These are phyloP conservation scores for Carpinus viminea DNA, from an alignment of 306 rosid genomes.

Conservation along the genomic window DNA sequence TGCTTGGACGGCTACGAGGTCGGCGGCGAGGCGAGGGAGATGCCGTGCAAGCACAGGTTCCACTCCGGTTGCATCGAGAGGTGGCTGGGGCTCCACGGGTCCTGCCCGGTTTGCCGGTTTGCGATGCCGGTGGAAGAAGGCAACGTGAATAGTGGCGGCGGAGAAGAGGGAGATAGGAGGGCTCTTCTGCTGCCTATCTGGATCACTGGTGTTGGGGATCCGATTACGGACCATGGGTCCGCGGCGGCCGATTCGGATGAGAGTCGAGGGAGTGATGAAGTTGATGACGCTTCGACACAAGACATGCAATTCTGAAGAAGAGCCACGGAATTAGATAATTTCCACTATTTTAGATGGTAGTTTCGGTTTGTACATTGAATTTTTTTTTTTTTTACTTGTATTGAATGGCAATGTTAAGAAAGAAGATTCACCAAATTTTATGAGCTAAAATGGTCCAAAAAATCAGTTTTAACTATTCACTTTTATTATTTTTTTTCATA, in stretches of 20 bases:
- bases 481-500: too few relatives aligned
- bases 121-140: slow-evolving; percentile 28
- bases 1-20: slow-evolving; percentile 31
- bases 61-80: slow-evolving; percentile 34
- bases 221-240: neutral
- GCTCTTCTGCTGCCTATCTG: slow-evolving; percentile 24
- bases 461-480: too few relatives aligned
- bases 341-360: too few relatives aligned
- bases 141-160: neutral
- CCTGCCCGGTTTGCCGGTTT: slow-evolving; percentile 46
- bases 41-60: slow-evolving; percentile 42
- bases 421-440: too few relatives aligned
- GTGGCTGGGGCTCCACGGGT: slow-evolving; percentile 32
- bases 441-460: too few relatives aligned
- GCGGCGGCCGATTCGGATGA: neutral
- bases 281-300: too few relatives aligned
- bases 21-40: slow-evolving; percentile 33
- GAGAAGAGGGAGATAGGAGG: neutral
- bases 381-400: too few relatives aligned
- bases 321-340: too few relatives aligned
- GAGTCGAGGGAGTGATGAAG: too few relatives aligned
- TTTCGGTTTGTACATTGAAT: too few relatives aligned
- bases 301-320: too few relatives aligned
- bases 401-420: too few relatives aligned
- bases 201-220: neutral